A percentile compares a stretch with the other conserved stretches of the same genome.
These are phyloP conservation scores for Xylariales sp. DNA, from an alignment of 2,329 filamentous ascomycete genomes.

Conservation along the genomic window DNA sequence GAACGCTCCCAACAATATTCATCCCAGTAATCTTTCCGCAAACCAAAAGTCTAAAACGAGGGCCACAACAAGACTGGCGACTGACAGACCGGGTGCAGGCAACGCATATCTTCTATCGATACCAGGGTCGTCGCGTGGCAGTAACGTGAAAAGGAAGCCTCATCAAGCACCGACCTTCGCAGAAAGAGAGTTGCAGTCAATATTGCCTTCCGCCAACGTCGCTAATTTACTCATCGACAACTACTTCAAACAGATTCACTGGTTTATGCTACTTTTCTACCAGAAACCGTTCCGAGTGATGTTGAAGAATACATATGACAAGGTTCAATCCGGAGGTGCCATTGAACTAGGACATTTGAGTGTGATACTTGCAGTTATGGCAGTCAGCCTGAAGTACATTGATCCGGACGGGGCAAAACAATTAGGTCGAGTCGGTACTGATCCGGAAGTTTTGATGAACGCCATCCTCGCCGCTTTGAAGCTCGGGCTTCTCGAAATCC, in stretches of 20 bases:
- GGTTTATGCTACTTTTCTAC: slow-evolving; percentile 33
- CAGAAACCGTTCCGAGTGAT: slow-evolving; percentile 23
- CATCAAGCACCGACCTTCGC: not conserved
- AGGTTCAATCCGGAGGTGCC: not conserved
- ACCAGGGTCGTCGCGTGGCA: not conserved
- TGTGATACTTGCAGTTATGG: not conserved
- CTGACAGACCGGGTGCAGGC: not conserved
- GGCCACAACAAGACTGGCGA: no score
- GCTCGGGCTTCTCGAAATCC: not conserved
- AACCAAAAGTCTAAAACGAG: no score
- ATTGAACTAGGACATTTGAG: not conserved
- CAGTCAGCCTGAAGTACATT: not conserved
- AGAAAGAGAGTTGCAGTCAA: not conserved
- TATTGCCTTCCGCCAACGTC: slow-evolving; percentile 18
- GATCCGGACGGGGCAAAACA: not conserved
- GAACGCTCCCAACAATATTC: no score
- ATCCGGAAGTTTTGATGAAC: not conserved
- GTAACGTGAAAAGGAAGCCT: not conserved
- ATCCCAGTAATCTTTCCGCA: no score
- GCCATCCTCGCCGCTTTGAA: not conserved
- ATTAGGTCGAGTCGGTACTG: not conserved
- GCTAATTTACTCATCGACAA: slow-evolving; percentile 23
- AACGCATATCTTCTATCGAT: not conserved
- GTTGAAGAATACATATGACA: slow-evolving; percentile 10
- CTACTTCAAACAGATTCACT: slow-evolving; percentile 33